Evolutionary conservation across 192 early-diverging fungal genomes (phyloP).

Genomic region (Anaeromyces robustus): DNA sequence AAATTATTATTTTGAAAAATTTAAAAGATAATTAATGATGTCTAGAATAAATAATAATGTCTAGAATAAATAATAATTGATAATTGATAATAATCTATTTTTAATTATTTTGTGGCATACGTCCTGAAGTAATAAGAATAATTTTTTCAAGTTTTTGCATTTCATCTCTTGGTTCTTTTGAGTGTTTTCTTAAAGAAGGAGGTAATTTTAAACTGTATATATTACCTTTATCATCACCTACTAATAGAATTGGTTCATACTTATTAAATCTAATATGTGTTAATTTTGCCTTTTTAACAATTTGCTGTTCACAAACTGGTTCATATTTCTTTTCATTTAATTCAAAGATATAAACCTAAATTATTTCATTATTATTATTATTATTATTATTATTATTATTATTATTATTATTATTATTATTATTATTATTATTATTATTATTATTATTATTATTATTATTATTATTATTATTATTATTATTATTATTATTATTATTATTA

Average conservation of each 20-base stretch:
- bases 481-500: too few species aligned
- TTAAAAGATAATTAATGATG: too few species aligned
- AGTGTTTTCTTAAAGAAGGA: neutral
- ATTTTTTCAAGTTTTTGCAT: too few species aligned
- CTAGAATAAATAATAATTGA: too few species aligned
- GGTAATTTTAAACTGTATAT: constrained; percentile 32
- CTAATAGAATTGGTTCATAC: constrained; percentile 35
- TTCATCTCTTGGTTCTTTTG: too few species aligned
- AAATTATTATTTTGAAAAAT: too few species aligned
- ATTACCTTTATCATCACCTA: constrained; percentile 38
- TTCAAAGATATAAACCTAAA: constrained; percentile 35
- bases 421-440: neutral
- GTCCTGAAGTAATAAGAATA: too few species aligned
- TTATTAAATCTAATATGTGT: constrained; percentile 45
- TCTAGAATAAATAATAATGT: too few species aligned
- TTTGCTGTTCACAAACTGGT: constrained; percentile 40
- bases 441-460: constrained; percentile 3
- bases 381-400: too few species aligned
- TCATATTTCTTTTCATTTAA: constrained; percentile 45
- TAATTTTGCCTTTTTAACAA: constrained; percentile 38
- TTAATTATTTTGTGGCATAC: too few species aligned
- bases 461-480: neutral
- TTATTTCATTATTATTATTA: neutral
- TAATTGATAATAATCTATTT: too few species aligned
- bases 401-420: too few species aligned